These are phyloP conservation scores for Rhizophagus prolifer DNA, from an alignment of 192 early-diverging fungal genomes.

Conservation along the genomic window DNA sequence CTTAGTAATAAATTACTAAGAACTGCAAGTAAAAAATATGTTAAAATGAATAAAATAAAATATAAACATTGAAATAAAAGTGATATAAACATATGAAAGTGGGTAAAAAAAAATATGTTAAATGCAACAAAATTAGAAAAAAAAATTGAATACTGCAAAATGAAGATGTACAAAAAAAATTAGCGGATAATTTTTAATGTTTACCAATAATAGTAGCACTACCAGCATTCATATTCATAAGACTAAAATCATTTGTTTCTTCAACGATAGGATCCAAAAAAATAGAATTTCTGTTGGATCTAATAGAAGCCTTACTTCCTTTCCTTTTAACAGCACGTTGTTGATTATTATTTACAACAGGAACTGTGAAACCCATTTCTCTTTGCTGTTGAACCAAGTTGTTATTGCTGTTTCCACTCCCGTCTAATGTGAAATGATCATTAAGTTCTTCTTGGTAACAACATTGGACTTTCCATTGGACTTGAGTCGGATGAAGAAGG, in stretches of 20 bases:
- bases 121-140: not conserved
- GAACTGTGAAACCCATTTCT: not conserved
- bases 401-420: not conserved
- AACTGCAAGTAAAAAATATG: too few species aligned
- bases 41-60: not conserved
- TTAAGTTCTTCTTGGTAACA: not conserved
- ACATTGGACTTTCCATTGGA: slow-evolving; percentile 8
- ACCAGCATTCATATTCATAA: too few species aligned
- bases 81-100: not conserved
- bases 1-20: too few species aligned
- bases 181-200: not conserved
- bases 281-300: slow-evolving; percentile 6
- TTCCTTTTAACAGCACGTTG: not conserved
- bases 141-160: not conserved
- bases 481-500: slow-evolving; percentile 15
- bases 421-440: slow-evolving; percentile 9
- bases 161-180: not conserved
- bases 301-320: not conserved
- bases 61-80: not conserved
- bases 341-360: not conserved
- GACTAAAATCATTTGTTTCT: not conserved
- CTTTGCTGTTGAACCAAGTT: not conserved
- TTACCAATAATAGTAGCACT: not conserved
- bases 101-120: not conserved
- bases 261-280: slow-evolving; percentile 20